These are phyloP conservation scores for Phytophthora fragariae DNA, from an alignment of 352 stramenopile genomes.

Conservation along the genomic window DNA sequence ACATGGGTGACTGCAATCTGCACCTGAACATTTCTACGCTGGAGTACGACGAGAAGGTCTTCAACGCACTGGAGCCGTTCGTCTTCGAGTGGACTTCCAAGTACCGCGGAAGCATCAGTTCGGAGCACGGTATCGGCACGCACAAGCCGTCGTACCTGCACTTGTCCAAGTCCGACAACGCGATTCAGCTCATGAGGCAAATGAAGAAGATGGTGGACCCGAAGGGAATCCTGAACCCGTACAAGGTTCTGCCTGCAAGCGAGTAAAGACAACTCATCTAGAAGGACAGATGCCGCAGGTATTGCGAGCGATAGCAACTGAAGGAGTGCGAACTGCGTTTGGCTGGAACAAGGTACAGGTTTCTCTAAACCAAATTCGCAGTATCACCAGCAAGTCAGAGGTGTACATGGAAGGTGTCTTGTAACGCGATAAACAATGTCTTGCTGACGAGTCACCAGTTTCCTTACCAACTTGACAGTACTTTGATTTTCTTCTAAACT, in stretches of 20 bases:
- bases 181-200: slow-evolving; percentile 91
- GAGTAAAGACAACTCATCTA: slow-evolving; percentile 14
- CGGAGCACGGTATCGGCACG: slow-evolving; percentile 97
- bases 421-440: no score
- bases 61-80: slow-evolving; percentile 73
- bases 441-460: no score
- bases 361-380: no score
- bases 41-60: slow-evolving; percentile 71
- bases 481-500: no score
- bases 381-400: no score
- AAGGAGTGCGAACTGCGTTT: no score
- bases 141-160: slow-evolving; percentile 93
- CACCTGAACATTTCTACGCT: slow-evolving; percentile 95
- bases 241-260: slow-evolving; percentile 88
- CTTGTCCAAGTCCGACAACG: slow-evolving; percentile 82
- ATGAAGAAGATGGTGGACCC: slow-evolving; percentile 97
- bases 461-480: no score
- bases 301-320: no score
- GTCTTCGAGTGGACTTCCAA: slow-evolving; percentile 87
- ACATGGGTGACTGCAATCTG: slow-evolving; percentile 97
- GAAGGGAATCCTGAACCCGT: slow-evolving; percentile 96
- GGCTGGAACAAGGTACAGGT: no score
- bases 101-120: slow-evolving; percentile 94
- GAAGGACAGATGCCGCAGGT: no score
- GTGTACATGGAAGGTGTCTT: no score